Evolutionary conservation across 1,139 yeast species (phyloP), one percentile per base, ranked within the genome.

Genomic region (Candida pseudocylindracea): DNA sequence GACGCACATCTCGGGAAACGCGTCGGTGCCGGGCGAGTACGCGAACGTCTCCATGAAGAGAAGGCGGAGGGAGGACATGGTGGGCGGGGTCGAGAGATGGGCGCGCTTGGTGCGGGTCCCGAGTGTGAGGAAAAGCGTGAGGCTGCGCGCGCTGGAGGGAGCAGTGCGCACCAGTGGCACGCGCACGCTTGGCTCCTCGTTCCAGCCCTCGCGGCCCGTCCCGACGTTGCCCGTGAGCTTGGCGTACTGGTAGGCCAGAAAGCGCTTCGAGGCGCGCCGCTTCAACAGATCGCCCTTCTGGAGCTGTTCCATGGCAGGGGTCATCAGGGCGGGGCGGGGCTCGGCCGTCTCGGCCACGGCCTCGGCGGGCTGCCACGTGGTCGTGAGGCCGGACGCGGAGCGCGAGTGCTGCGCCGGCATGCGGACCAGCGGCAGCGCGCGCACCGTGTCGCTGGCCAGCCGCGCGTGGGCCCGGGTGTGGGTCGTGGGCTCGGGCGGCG

Each of bases 231-330:
- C 20, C 1, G 83, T 62, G 20, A 79, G 60, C 43, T 76, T 79
- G 1, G 93, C 85, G 52, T 75, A 78, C 45, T 88, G 96, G 40
- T 83, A 88, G 0, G 95, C 94, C 24, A 94, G 80, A 46, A 76
- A 88, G 37, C 98, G 57, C 41, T 81, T 68, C 0, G 95, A 83
- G 0, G 98, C 98, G 38, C 95, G 65, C 40, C 98, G 63, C 52
- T 78, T 93, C 31, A 88, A 54, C 2, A 78, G 75, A 36, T 76
- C 79, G 2, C 85, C 80, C 32, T 73, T 70, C 43, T 83, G 93
- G 13, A 85, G 57, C 41, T 79, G 81, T 0, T 72, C 60, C 25
- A 83, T 55, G 0, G 93, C 83, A 41, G 20, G 20, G 6, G 26
- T 25, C 9, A 8, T 3, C 8, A 9, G 10, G 8, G 8, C 26